phyloP scores from a whole-genome alignment of 768 basidiomycete genomes.

The Mycena olivaceomarginata region DNA sequence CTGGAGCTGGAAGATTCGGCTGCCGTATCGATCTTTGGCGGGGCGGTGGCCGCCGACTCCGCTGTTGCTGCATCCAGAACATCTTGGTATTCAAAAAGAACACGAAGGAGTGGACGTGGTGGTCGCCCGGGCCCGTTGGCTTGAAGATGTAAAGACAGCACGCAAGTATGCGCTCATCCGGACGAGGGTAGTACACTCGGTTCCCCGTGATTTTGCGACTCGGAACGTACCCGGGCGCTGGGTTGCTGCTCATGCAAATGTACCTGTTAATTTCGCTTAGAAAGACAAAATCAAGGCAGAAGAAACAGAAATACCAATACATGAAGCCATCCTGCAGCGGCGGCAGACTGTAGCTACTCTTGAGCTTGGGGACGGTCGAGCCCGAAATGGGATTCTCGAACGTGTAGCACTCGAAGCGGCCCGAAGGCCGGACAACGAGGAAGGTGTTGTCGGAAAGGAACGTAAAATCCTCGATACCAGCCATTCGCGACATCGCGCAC shows the following conservation, averaged over 20 bases:
- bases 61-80: constrained; percentile 45
- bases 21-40: background rate
- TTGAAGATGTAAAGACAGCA: constrained; percentile 70
- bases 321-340: constrained; percentile 64
- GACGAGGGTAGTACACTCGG: constrained; percentile 66
- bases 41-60: background rate
- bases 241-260: constrained; percentile 72
- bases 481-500: constrained; percentile 63
- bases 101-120: constrained; percentile 66
- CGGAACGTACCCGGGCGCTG: constrained; percentile 65
- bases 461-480: constrained; percentile 73
- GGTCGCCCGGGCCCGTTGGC: constrained; percentile 59
- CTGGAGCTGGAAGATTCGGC: background rate
- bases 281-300: background rate
- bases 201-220: constrained; percentile 35
- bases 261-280: constrained; percentile 48
- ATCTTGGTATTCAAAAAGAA: constrained; percentile 70
- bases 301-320: constrained; percentile 59
- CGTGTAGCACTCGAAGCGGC: constrained; percentile 69
- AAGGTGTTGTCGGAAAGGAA: constrained; percentile 68
- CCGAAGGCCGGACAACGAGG: constrained; percentile 67
- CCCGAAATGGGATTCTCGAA: constrained; percentile 61
- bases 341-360: constrained; percentile 65
- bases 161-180: constrained; percentile 70
- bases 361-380: constrained; percentile 55